Evolutionary conservation across 2,329 filamentous ascomycete species (phyloP), one percentile per base, ranked within the genome.

Genomic region (Pyrenophora graminea): DNA sequence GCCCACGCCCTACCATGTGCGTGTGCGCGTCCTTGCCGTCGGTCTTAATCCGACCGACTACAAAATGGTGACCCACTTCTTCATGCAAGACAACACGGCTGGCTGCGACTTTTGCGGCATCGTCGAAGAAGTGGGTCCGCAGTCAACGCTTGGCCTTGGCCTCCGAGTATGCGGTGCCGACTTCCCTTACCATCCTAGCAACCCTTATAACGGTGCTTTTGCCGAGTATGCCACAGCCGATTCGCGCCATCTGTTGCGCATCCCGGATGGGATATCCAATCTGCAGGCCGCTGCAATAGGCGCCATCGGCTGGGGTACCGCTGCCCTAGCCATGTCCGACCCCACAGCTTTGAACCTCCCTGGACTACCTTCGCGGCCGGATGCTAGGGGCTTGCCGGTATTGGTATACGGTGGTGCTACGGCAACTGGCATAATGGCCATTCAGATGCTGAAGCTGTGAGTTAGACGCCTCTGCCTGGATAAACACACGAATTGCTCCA

Each of bases 21-120:
- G 9, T 15, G 30, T 43, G 6, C 40, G 40, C 10, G 18, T 43
- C 5, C 40, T 34, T 4, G 40, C 40, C 6, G 40, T 43, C 3
- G 40, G 15, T 17, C 12, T 43, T 3, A 43, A 43, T 15, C 40
- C 40, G 6, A 43, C 40, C 17, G 40, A 43, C 31, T 12, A 34
- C 30, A 43, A 43, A 17, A 43, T 43, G 40, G 18, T 43, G 10
- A 43, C 40, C 18, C 40, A 43, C 18, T 43, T 43, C 30, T 21
- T 33, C 40, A 21, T 43, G 15, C 30, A 19, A 6, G 31, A 7
- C 12, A 43, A 43, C 15, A 19, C 15, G 3, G 7, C 17, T n/a
- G 40, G 40, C 4, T 43, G 40, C 21, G 40, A 43, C 40, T 43
- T 43, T 10, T 34, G 30, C 15, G 40, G 40, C 8, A 23, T 43